A percentile compares a stretch with the other conserved stretches of the same genome.
Conservation (phyloP, 352 stramenopile species). For the Plasmopara halstedii region DNA sequence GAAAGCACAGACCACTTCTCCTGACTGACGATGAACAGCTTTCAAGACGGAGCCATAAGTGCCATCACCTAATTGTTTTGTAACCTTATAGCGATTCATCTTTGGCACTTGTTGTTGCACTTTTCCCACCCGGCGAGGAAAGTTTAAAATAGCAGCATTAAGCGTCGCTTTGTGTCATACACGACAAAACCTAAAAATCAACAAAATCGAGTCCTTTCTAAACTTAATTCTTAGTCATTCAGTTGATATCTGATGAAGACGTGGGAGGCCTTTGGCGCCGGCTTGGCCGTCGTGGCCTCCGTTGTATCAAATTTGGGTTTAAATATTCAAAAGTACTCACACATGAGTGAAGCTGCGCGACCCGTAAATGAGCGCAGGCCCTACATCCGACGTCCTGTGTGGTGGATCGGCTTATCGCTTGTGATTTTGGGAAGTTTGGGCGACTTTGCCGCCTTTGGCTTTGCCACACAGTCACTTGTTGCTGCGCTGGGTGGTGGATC, state of each 20-base stretch:
- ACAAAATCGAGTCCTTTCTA: neutral
- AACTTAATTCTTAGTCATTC: neutral
- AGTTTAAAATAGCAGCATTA: too few species aligned
- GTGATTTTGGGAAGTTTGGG: slow-evolving; percentile 77
- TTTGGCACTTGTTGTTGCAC: slow-evolving; percentile 11
- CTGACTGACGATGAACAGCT: slow-evolving; percentile 89
- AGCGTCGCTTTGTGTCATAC: slow-evolving; percentile 1
- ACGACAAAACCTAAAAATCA: slow-evolving; percentile 1
- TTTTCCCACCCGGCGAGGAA: slow-evolving; percentile 8
- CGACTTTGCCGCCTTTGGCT: slow-evolving; percentile 86
- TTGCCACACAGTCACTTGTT: slow-evolving; percentile 86
- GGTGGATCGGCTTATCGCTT: slow-evolving; percentile 76
- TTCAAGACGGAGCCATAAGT: slow-evolving; percentile 95
- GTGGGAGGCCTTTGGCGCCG: slow-evolving; percentile 76
- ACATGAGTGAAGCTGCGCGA: slow-evolving; percentile 44
- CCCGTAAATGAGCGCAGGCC: slow-evolving; percentile 43
- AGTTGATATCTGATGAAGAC: slow-evolving; percentile 31
- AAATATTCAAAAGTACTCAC: slow-evolving; percentile 88
- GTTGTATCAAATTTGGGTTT: slow-evolving; percentile 86
- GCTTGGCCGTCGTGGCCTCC: slow-evolving; percentile 68
- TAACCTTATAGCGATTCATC: slow-evolving; percentile 94
- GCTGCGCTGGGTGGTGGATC: slow-evolving; percentile 76
- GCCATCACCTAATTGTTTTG: slow-evolving; percentile 92
- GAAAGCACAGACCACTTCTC: slow-evolving; percentile 76
- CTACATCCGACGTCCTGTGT: slow-evolving; percentile 83